phyloP scores from a whole-genome alignment of 306 rosid species.

The cucumber (Cucumis sativus) region DNA sequence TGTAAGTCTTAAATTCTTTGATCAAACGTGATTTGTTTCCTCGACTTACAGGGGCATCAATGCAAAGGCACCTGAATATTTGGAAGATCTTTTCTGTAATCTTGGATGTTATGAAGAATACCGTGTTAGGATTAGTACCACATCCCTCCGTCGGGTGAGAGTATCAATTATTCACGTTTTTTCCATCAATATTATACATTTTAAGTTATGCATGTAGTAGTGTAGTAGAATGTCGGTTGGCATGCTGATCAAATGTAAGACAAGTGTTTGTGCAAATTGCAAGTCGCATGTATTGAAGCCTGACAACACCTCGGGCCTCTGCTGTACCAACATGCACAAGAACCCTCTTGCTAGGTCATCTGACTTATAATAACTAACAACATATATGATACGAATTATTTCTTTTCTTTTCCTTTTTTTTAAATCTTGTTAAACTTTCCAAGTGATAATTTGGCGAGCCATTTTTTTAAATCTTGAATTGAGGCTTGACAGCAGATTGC shows the following conservation, averaged over 20 bases:
- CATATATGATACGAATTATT: not conserved
- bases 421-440: not conserved
- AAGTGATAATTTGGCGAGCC: not conserved
- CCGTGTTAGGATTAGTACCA: constrained; percentile 71
- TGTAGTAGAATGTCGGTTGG: not conserved
- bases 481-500: not conserved
- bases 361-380: not conserved
- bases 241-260: not conserved
- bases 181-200: not conserved
- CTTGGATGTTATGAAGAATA: constrained; percentile 82
- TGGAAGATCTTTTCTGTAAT: constrained; percentile 90
- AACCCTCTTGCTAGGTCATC: not conserved
- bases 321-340: not conserved
- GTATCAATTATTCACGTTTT: not conserved
- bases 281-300: not conserved
- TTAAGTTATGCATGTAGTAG: not conserved
- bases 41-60: constrained; percentile 56
- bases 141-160: constrained; percentile 68
- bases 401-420: too few species aligned
- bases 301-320: not conserved
- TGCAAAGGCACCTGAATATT: constrained; percentile 67
- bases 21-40: constrained; percentile 12
- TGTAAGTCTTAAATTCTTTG: constrained; percentile 4
- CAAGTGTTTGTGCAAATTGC: not conserved
- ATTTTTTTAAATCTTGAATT: not conserved